Base-by-base conservation (phyloP, 2,329 filamentous ascomycete genomes). In the Mollisiaceae sp. region DNA sequence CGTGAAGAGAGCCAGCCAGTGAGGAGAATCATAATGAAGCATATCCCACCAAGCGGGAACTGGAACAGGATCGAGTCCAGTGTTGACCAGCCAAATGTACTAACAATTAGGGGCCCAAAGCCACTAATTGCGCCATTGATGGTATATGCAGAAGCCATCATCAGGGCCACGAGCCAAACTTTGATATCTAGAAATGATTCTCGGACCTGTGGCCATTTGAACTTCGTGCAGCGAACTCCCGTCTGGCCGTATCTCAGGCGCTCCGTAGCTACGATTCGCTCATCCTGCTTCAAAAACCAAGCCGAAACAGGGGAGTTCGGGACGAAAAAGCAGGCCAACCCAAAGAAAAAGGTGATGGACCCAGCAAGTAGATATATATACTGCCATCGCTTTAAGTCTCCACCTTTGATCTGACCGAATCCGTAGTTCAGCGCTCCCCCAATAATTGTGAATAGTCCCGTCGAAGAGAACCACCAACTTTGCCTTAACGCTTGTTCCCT, bases 21-120 rank as follows among this genome's bases (percentile, higher is more conserved):
- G 0, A 87, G 72, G 0, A 91, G 81, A 62, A 93, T 92, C 59
- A 83, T 82, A 57, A 91, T 78, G 66, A 90, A 83, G 72, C 87
- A 90, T n/a, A 93, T 75, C 0, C 79, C 89, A 1, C 90, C 91
- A 0, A 93, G 82, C 0, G 91, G 91, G 65, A 93, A 92, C 71
- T 93, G 91, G 74, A 90, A 88, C 0, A 93, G 81, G 65, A 93
- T 91, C 0, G 88, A 85, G 38, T 89, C 81, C 0, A 90, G 81
- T 0, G 85, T 82, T 24, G 81, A 82, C 78, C 84, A 91, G 63
- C 89, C 89, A 73, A 92, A 92, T 0, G 89, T 91, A 0, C 84
- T 87, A 1, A 92, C 89, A 66, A 92, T 92, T 1, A 92, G 78
- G 0, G 89, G 89, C 0, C 89, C 89, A 72, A 92, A 92, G 0